Conservation (phyloP, 169 alveolate species). For the Perkinsus chesapeaki region DNA sequence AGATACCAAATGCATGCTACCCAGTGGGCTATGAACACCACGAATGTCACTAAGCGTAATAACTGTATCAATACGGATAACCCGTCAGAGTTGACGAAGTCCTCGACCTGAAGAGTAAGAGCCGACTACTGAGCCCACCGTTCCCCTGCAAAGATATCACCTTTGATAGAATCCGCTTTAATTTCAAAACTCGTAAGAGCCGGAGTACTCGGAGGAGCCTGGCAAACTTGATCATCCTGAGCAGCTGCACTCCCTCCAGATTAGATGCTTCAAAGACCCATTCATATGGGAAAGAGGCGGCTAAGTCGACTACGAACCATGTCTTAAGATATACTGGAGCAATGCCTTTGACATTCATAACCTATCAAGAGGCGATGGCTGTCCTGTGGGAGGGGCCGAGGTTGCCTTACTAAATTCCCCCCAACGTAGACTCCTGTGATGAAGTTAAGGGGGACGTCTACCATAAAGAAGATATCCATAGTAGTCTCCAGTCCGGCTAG, state of each 20-base stretch:
- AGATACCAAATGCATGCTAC: slow-evolving; percentile 45
- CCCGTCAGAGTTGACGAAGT: slow-evolving; percentile 32
- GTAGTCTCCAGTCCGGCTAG: neutral
- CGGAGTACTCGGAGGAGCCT: neutral
- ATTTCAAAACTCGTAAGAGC: neutral
- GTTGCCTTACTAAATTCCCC: neutral
- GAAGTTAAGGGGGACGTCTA: neutral
- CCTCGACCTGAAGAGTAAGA: slow-evolving; percentile 41
- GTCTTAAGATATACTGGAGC: neutral
- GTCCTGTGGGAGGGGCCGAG: neutral
- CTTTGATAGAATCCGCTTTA: neutral
- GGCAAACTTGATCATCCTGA: neutral
- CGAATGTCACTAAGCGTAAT: slow-evolving; percentile 31
- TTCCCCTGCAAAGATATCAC: neutral
- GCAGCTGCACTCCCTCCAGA: neutral
- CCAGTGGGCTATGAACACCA: slow-evolving; percentile 54
- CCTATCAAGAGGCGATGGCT: neutral
- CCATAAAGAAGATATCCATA: neutral
- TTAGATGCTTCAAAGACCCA: neutral
- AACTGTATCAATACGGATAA: slow-evolving; percentile 29
- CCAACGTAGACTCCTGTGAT: neutral
- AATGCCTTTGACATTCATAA: neutral
- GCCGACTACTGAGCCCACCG: neutral
- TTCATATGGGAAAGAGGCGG: neutral
- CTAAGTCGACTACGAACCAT: neutral